Evolutionary conservation across 23 red algal species (phyloP).

Genomic region (Gracilaria domingensis): DNA sequence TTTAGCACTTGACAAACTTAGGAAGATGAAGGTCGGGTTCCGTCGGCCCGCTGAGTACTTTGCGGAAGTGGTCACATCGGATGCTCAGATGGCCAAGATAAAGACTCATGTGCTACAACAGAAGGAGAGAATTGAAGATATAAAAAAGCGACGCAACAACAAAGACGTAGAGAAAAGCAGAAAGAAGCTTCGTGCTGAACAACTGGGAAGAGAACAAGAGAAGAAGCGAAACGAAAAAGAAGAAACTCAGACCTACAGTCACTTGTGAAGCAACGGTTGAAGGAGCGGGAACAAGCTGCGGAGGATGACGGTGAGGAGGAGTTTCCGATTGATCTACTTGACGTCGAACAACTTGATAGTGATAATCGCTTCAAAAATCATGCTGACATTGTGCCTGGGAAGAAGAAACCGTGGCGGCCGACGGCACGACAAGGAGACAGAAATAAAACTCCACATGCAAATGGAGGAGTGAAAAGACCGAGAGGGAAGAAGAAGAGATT

Average conservation of each 20-base stretch:
- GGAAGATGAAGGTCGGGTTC: conserved; percentile 56
- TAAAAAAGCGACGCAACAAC: conserved; percentile 72
- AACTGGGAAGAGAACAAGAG: conserved; percentile 79
- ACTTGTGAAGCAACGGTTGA: conserved; percentile 56
- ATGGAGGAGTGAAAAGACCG: conserved; percentile 35
- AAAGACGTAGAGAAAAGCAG: conserved; percentile 60
- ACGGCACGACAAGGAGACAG: not conserved
- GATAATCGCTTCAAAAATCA: conserved; percentile 41
- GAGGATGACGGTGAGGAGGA: conserved; percentile 45
- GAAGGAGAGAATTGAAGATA: conserved; percentile 72
- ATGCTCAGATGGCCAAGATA: conserved; percentile 90
- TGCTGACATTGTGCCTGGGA: conserved; percentile 29
- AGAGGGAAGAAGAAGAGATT: conserved; percentile 44
- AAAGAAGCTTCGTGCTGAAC: conserved; percentile 55
- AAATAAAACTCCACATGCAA: conserved; percentile 2
- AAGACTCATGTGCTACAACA: conserved; percentile 60
- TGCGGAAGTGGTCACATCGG: conserved; percentile 95
- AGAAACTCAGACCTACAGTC: conserved; percentile 53
- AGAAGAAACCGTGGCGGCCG: conserved; percentile 43
- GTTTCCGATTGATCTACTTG: conserved; percentile 75
- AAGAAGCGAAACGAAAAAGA: conserved; percentile 70
- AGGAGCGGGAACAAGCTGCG: conserved; percentile 4
- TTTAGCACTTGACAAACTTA: conserved; percentile 41
- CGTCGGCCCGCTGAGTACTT: conserved; percentile 93
- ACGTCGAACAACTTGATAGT: conserved; percentile 75